phyloP scores from a whole-genome alignment of 2,329 filamentous ascomycete genomes.

The Orbilia oligospora region DNA sequence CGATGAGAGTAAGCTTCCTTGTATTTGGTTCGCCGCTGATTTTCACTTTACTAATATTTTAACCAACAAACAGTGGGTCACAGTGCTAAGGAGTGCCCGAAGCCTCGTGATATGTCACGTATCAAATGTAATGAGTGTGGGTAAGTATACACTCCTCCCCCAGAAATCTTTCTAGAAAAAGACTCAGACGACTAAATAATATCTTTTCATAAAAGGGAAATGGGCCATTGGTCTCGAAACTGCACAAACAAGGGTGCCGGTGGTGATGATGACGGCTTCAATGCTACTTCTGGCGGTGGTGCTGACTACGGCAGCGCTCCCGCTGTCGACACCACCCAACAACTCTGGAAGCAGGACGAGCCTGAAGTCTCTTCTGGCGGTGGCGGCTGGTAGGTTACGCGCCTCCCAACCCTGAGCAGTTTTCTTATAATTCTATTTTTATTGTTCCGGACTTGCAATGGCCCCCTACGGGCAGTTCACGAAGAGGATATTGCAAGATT shows the following conservation, averaged over 20 bases:
- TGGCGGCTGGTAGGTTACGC: conserved; percentile 35
- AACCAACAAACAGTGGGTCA: conserved; percentile 66
- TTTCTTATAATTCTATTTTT: conserved; percentile 27
- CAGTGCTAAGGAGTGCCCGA: conserved; percentile 67
- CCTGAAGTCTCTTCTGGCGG: conserved; percentile 28
- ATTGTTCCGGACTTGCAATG: not conserved
- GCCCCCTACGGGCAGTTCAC: not conserved
- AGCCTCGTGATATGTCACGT: conserved; percentile 38
- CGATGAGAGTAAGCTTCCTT: conserved; percentile 66
- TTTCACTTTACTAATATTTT: conserved; percentile 14
- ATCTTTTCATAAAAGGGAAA: conserved; percentile 29
- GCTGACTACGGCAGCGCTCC: conserved; percentile 35
- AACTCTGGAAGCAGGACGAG: conserved; percentile 25
- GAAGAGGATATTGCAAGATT: conserved; percentile 1
- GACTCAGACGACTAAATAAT: not conserved
- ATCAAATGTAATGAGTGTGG: conserved; percentile 54
- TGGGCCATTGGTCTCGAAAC: conserved; percentile 43
- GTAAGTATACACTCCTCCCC: conserved; percentile 22
- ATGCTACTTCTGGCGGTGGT: conserved; percentile 45
- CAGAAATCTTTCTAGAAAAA: not conserved
- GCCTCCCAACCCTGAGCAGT: conserved; percentile 11
- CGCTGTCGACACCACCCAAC: conserved; percentile 27
- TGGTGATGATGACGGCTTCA: conserved; percentile 36
- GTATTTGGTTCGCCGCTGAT: not conserved
- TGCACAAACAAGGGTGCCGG: conserved; percentile 46